phyloP scores from a whole-genome alignment of 345 rosid species.

The Salix koriyanagi region DNA sequence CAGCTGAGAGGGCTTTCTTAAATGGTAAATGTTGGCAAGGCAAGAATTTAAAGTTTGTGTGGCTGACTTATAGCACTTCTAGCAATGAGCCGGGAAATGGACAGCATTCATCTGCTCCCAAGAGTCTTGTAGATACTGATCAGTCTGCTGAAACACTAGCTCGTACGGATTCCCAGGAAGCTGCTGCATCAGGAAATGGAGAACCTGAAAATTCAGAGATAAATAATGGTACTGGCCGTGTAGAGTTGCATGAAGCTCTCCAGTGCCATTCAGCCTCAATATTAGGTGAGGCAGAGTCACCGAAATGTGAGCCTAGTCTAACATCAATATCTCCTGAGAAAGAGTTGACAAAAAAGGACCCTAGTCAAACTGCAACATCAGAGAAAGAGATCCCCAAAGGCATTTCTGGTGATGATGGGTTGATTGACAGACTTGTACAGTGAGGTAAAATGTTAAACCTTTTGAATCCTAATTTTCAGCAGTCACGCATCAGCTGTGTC shows the following conservation, averaged over 20 bases:
- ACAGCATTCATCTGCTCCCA: slow-evolving; percentile 27
- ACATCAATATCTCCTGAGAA: slow-evolving; percentile 5
- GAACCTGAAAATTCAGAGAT: slow-evolving; percentile 42
- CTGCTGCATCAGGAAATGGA: slow-evolving; percentile 32
- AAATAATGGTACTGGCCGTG: slow-evolving; percentile 16
- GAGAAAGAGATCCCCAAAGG: slow-evolving; percentile 13
- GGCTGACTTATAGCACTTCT: slow-evolving; percentile 50
- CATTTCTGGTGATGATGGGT: slow-evolving; percentile 21
- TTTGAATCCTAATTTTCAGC: slow-evolving; percentile 25
- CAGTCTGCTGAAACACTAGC: slow-evolving; percentile 29
- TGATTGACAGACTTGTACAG: slow-evolving; percentile 46
- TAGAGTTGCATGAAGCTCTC: slow-evolving; percentile 34
- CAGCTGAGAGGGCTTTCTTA: slow-evolving; percentile 80
- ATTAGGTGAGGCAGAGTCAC: slow-evolving; percentile 23
- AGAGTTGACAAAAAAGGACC: neutral
- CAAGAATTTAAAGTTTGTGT: slow-evolving; percentile 56
- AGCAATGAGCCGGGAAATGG: slow-evolving; percentile 25
- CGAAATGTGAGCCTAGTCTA: slow-evolving; percentile 1
- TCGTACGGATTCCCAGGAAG: slow-evolving; percentile 23
- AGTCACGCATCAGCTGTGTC: slow-evolving; percentile 18
- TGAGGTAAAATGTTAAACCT: slow-evolving; percentile 46
- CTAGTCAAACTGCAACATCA: slow-evolving; percentile 4
- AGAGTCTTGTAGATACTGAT: slow-evolving; percentile 24
- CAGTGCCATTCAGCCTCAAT: slow-evolving; percentile 21
- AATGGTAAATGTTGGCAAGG: slow-evolving; percentile 84